Evolutionary conservation across 2,329 filamentous ascomycete species (phyloP).

Genomic region (Venturia carpophila): DNA sequence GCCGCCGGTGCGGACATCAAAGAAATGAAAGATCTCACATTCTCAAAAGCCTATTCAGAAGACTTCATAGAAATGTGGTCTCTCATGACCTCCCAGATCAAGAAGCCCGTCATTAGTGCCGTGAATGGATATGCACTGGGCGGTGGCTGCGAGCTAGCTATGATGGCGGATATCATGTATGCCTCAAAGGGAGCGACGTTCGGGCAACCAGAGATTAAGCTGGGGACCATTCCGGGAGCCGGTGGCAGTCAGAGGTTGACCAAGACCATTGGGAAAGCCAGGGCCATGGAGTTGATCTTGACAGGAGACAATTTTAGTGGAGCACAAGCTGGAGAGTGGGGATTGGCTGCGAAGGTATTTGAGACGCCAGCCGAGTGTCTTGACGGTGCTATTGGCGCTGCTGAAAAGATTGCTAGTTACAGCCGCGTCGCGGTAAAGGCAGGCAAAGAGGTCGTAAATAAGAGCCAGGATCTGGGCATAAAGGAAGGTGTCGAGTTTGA

Average conservation of each 20-base stretch:
- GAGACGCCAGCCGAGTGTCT: conserved; percentile 73
- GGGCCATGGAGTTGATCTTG: conserved; percentile 85
- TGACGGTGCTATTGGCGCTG: conserved; percentile 71
- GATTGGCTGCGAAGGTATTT: conserved; percentile 76
- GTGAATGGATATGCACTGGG: conserved; percentile 93
- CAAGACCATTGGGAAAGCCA: conserved; percentile 59
- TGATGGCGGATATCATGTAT: conserved; percentile 97
- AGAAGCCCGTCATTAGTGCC: conserved; percentile 89
- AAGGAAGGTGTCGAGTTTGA: conserved; percentile 93
- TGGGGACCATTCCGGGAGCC: conserved; percentile 85
- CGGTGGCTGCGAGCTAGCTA: conserved; percentile 89
- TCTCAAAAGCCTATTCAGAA: conserved; percentile 74
- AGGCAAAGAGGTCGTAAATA: conserved; percentile 97
- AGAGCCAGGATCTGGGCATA: conserved; percentile 85
- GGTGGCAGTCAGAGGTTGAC: conserved; percentile 64
- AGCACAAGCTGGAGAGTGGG: conserved; percentile 80
- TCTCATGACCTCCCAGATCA: conserved; percentile 69
- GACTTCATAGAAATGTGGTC: conserved; percentile 98
- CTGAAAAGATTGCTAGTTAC: conserved; percentile 81
- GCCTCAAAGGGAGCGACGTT: conserved; percentile 81
- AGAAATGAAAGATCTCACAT: conserved; percentile 91
- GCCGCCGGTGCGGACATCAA: conserved; percentile 97
- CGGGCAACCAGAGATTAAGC: conserved; percentile 93
- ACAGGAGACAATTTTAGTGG: conserved; percentile 80
- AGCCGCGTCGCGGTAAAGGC: conserved; percentile 81